Conservation (phyloP, 371 early-diverging fungal species). For the Mortierella sp. region DNA sequence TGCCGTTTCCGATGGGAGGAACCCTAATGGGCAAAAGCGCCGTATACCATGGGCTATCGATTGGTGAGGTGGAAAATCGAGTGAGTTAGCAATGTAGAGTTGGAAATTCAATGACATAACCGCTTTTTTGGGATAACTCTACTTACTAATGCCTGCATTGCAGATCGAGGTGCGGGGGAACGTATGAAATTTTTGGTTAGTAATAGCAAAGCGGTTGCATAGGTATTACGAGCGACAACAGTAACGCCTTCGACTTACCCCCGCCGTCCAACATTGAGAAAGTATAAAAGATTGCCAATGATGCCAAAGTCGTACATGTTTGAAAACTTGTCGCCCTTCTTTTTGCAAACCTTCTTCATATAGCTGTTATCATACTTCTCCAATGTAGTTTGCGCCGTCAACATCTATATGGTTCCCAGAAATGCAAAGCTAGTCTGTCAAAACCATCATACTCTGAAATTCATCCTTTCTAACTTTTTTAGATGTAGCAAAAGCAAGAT, state of each 20-base stretch:
- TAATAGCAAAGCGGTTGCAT: neutral
- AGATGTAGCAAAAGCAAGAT: neutral
- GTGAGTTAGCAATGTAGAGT: neutral
- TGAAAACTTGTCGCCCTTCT: constrained; percentile 67
- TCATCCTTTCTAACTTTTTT: too few species aligned
- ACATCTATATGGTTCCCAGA: constrained; percentile 7
- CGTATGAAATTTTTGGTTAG: neutral
- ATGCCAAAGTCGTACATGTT: constrained; percentile 73
- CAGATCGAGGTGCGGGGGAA: too few species aligned
- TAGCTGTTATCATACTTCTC: constrained; percentile 72
- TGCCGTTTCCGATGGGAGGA: constrained; percentile 63
- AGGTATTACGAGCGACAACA: neutral
- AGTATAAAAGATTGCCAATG: constrained; percentile 61
- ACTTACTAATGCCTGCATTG: constrained; percentile 1
- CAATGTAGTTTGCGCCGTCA: constrained; percentile 73
- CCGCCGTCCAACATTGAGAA: constrained; percentile 66
- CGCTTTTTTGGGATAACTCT: neutral
- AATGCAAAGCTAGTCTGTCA: neutral
- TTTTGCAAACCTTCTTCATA: constrained; percentile 63
- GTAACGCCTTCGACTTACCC: constrained; percentile 15
- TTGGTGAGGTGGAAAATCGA: neutral
- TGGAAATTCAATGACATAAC: neutral
- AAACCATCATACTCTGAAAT: neutral
- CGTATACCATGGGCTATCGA: constrained; percentile 65
- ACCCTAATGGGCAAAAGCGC: constrained; percentile 64